Evolutionary conservation across 306 rosid species (phyloP), one percentile per base, ranked within the genome.

Genomic region (Styphnolobium japonicum): DNA sequence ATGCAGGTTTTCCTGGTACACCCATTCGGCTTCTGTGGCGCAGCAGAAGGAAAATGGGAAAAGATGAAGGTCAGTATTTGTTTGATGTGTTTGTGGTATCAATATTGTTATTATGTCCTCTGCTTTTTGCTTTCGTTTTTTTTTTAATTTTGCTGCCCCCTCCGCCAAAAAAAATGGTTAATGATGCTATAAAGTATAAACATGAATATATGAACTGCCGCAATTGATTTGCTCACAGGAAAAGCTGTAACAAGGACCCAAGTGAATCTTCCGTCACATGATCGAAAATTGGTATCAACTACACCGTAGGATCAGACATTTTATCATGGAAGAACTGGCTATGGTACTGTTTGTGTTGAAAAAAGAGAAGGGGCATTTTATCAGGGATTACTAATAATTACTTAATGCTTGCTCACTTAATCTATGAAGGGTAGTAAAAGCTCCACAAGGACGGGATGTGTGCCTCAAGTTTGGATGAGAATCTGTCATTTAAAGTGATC

Each of bases 1-100:
- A 91, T 86, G 98, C 98, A 52, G 98, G 98, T 80, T 95, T 95
- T 88, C 33, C 88, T 52, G 96, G 98, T 56, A 92, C 98, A 12
- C 98, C 98, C 68, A 92, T 95, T 68, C 89, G 93, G 57, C 98
- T 95, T 81, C 78, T 91, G 25, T 95, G 98, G 98, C 89, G 96
- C 79, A 92, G 97, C 88, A 86, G 97, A 75, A 89, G 85, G 45
- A 92, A 88, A 85, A 57, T 84, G 77, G 96, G 87, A 81, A 91
- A 73, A 78, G 90, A 79, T 64, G 96, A 86, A 77, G 97, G 98
- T 92, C 45, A 55, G 87, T 79, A 42, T 71, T 76, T 31, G 53
- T 66, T 34, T 61, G 40, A 64, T 67, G 68, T 78, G 71, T 66
- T 49, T 55, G 51, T 33, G 43, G 63, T 33, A 40, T 60, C 63